Percentiles rank a stretch among this genome's conserved stretches.
These are phyloP conservation scores for Glomus cerebriforme DNA, from an alignment of 192 early-diverging fungal species.

Conservation along the genomic window DNA sequence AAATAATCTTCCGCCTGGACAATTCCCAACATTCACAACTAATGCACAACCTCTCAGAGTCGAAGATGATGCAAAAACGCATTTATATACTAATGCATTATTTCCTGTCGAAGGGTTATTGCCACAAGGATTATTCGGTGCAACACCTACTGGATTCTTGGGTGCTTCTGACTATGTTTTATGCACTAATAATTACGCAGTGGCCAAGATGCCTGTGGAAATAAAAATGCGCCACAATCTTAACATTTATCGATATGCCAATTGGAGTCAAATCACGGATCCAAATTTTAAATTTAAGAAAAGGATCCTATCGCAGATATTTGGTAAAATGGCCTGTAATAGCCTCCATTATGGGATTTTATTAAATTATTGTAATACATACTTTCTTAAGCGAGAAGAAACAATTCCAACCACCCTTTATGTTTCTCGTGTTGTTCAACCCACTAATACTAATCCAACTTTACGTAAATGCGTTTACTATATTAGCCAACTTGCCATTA, in stretches of 20 bases:
- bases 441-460: conserved; percentile 5
- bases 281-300: not conserved
- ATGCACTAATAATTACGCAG: conserved; percentile 4
- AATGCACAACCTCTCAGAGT: not conserved
- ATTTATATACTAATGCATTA: not conserved
- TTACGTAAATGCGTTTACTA: conserved; percentile 21
- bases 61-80: not conserved
- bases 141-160: not conserved
- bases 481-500: conserved; percentile 19
- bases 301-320: too few relatives aligned
- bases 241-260: conserved; percentile 4
- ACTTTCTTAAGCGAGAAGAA: conserved; percentile 11
- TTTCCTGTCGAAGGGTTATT: not conserved
- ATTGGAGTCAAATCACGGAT: not conserved
- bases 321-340: too few relatives aligned
- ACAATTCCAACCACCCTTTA: not conserved
- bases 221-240: conserved; percentile 18
- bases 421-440: conserved; percentile 21
- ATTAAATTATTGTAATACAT: too few relatives aligned
- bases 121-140: not conserved
- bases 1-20: not conserved
- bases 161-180: conserved; percentile 8
- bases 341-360: too few relatives aligned
- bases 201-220: conserved; percentile 14
- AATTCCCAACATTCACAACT: not conserved